Base-by-base conservation (phyloP, 148 eudicot genomes). In the Fagopyrum homotropicum region DNA sequence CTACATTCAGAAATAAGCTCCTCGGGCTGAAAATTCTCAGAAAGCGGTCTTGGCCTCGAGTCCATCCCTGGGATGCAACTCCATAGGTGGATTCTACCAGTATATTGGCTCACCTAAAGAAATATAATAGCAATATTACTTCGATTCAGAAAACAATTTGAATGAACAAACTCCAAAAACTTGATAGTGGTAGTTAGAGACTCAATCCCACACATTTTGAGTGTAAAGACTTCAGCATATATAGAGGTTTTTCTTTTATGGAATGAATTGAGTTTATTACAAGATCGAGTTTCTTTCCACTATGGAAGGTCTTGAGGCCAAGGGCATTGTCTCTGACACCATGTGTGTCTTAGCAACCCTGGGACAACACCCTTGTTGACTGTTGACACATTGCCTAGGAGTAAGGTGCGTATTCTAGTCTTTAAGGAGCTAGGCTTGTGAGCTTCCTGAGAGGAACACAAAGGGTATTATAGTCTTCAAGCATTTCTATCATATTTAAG, bases 1-100 rank as follows among this genome's bases (percentile, higher is more conserved):
- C 71, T 72, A 30, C 69, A 45, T 30, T 78, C 84, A 74, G 80
- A 61, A 79, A 79, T 88, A 70, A 92, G 80, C 72, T 95, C 99
- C 79, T 92, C 94, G 9, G 84, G 87, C 73, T 85, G 85, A 69
- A 92, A 92, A 86, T 85, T 92, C 80, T 88, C 83, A 79, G 83
- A 89, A 76, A 95, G 84, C 80, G 96, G 93, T 76, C 68, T 89
- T 61, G 90, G 93, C 75, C 89, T 85, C 73, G 88, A 79, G 80
- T 92, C 90, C 61, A 85, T 81, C 73, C 84, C 98, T 30, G 85
- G 85, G 76, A 73, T 85, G 72, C 92, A 95, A 61, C 84, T 78
- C 81, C 93, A 92, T 74, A 92, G 77, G 85, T 95, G 99, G 75
- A 95, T 80, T 83, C 99, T 86, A 84, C 93, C 97, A 61, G 98